These are phyloP conservation scores for Irpex lacteus DNA, from an alignment of 1,284 basidiomycete genomes.

Conservation along the genomic window DNA sequence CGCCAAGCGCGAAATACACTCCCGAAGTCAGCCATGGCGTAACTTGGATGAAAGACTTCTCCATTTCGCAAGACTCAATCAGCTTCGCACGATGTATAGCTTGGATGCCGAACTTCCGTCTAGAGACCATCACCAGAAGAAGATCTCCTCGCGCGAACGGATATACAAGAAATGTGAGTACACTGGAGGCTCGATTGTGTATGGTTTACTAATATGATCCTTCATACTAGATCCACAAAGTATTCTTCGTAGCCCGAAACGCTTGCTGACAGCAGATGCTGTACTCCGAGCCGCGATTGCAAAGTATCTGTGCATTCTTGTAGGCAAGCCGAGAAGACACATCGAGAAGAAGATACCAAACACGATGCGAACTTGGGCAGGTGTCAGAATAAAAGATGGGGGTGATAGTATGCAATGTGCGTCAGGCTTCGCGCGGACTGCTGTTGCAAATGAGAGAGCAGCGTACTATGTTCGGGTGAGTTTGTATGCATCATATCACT, in stretches of 20 bases:
- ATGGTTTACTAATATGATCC: background rate
- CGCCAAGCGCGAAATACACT: conserved; percentile 17
- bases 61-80: conserved; percentile 10
- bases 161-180: background rate
- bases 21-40: conserved; percentile 10
- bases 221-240: background rate
- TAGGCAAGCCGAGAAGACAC: background rate
- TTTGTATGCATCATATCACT: background rate
- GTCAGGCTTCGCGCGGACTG: background rate
- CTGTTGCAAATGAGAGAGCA: background rate
- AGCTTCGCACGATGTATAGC: conserved; percentile 9
- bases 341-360: background rate
- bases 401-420: background rate
- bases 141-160: background rate
- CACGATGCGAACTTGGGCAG: background rate
- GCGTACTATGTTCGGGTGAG: background rate
- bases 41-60: conserved; percentile 10
- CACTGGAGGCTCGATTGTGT: background rate
- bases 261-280: background rate
- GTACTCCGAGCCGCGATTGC: background rate
- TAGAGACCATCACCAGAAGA: background rate
- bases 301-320: background rate
- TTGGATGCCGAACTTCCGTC: conserved; percentile 3
- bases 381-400: background rate
- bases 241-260: background rate